Evolutionary conservation across 495 filamentous ascomycete species (phyloP).

Genomic region (Trichoderma virens): DNA sequence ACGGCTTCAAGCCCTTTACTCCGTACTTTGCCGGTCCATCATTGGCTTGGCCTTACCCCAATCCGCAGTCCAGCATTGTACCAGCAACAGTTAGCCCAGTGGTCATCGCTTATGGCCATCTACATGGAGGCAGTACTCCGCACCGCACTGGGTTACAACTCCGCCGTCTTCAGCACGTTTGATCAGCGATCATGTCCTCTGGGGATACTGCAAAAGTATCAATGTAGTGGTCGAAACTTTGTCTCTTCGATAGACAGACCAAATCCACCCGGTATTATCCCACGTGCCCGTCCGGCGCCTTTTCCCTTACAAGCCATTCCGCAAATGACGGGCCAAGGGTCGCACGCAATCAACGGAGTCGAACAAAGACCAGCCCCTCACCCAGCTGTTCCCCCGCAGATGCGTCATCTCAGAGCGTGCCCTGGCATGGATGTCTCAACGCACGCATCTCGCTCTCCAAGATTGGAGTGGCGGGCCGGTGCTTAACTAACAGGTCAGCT

Average conservation of each 20-base stretch:
- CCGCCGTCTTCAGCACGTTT: no score
- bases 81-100: background rate
- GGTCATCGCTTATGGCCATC: background rate
- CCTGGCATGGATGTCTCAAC: background rate
- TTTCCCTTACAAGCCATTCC: background rate
- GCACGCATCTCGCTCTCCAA: background rate
- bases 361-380: background rate
- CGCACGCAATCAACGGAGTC: background rate
- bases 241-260: no score
- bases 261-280: no score
- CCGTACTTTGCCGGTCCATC: background rate
- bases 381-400: background rate
- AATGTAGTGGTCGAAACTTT: no score
- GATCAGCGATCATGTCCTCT: no score
- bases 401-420: background rate
- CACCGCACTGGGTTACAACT: no score
- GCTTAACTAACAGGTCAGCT: background rate
- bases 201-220: no score
- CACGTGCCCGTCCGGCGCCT: no score
- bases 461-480: background rate
- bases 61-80: background rate
- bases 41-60: no score
- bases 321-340: background rate
- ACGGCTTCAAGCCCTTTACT: no score
- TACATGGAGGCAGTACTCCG: no score